These are phyloP conservation scores for Phytophthora macrochlamydospora DNA, from an alignment of 352 stramenopile species.

Conservation along the genomic window DNA sequence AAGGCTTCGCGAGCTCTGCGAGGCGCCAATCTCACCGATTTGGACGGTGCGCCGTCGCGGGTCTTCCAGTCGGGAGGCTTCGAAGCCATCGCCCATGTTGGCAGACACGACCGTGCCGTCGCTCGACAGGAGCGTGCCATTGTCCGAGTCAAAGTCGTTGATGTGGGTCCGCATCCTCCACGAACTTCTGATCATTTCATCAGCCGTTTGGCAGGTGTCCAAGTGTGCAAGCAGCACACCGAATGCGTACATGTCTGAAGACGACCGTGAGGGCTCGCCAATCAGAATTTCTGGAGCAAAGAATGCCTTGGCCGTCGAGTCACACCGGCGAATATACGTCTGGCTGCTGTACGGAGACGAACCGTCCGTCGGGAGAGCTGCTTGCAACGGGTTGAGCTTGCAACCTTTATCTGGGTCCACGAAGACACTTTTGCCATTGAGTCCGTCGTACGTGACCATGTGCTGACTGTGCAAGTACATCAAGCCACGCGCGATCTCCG, in stretches of 20 bases:
- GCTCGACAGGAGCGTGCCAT: slow-evolving; percentile 36
- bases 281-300: slow-evolving; percentile 65
- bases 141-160: slow-evolving; percentile 27
- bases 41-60: slow-evolving; percentile 38
- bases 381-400: slow-evolving; percentile 80
- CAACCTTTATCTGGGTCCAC: slow-evolving; percentile 75
- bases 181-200: slow-evolving; percentile 71
- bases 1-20: slow-evolving; percentile 27
- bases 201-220: slow-evolving; percentile 57
- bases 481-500: slow-evolving; percentile 65
- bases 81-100: no score
- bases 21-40: not conserved
- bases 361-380: slow-evolving; percentile 52
- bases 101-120: slow-evolving; percentile 35
- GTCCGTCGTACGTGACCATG: slow-evolving; percentile 71
- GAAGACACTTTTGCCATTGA: slow-evolving; percentile 73
- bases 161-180: slow-evolving; percentile 58
- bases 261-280: slow-evolving; percentile 44
- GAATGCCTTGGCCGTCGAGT: slow-evolving; percentile 45
- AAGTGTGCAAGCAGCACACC: slow-evolving; percentile 69
- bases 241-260: slow-evolving; percentile 78
- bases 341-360: slow-evolving; percentile 34
- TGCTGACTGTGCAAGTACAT: slow-evolving; percentile 83
- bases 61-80: slow-evolving; percentile 11
- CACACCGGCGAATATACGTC: slow-evolving; percentile 30